These are phyloP conservation scores for Arabidopsis arenosa DNA, from an alignment of 345 rosid species.

Conservation along the genomic window DNA sequence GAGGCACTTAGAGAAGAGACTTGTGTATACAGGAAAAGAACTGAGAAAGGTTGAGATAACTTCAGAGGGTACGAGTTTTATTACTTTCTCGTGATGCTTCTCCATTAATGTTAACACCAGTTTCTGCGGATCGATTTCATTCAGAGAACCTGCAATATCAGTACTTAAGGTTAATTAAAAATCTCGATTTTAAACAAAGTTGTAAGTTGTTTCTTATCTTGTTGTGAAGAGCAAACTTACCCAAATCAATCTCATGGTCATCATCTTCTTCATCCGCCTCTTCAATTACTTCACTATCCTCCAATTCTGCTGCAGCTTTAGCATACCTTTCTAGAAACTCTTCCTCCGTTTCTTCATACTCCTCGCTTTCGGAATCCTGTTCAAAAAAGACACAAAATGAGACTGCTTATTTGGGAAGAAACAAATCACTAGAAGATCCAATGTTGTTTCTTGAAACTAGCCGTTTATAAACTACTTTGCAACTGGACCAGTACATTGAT, in stretches of 20 bases:
- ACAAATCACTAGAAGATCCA: conserved; percentile 18
- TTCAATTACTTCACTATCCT: conserved; percentile 53
- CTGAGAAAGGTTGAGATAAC: conserved; percentile 50
- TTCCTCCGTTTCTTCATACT: conserved; percentile 83
- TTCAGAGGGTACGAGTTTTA: conserved; percentile 40
- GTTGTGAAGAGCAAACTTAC: conserved; percentile 47
- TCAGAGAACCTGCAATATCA: conserved; percentile 55
- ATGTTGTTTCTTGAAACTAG: conserved; percentile 9
- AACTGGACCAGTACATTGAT: conserved; percentile 1
- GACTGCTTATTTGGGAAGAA: conserved; percentile 11
- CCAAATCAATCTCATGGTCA: conserved; percentile 68
- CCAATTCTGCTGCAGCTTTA: conserved; percentile 67
- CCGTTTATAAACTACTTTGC: conserved; percentile 3
- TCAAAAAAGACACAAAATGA: conserved; percentile 30
- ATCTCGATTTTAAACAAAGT: background rate
- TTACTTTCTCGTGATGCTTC: conserved; percentile 47
- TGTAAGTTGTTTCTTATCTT: background rate
- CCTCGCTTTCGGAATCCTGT: conserved; percentile 84
- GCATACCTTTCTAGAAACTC: conserved; percentile 89
- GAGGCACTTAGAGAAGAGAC: conserved; percentile 47
- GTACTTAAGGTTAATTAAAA: background rate
- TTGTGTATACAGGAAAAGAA: conserved; percentile 52
- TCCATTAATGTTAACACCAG: conserved; percentile 48
- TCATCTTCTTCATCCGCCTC: conserved; percentile 77
- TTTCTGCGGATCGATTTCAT: conserved; percentile 46